Evolutionary conservation across 1,284 basidiomycete genomes (phyloP).

Genomic region (Sutorius eximius): DNA sequence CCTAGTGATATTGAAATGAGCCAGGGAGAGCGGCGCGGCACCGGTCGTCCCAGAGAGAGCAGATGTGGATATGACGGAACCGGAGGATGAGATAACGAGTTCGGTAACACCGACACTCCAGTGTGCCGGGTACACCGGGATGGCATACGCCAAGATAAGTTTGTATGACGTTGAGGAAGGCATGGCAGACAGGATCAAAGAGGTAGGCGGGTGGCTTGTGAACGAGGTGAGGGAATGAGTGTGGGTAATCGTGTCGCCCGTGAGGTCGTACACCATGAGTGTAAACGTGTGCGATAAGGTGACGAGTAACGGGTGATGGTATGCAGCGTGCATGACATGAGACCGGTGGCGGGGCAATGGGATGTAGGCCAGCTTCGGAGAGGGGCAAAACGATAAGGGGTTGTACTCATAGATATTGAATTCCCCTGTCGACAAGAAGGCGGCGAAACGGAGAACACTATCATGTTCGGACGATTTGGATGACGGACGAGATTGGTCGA

Average conservation of each 20-base stretch:
- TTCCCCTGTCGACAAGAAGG: constrained; percentile 68
- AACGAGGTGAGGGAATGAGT: constrained; percentile 70
- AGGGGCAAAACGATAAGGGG: constrained; percentile 42
- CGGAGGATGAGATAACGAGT: constrained; percentile 54
- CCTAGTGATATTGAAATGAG: constrained; percentile 46
- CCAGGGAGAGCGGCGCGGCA: constrained; percentile 1
- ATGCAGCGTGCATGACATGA: constrained; percentile 63
- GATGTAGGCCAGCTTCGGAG: constrained; percentile 48
- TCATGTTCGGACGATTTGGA: constrained; percentile 30
- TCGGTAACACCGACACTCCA: constrained; percentile 81
- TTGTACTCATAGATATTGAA: constrained; percentile 58
- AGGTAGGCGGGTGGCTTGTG: constrained; percentile 71
- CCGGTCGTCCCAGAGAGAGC: constrained; percentile 15
- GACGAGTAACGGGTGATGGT: constrained; percentile 73
- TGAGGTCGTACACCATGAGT: constrained; percentile 68
- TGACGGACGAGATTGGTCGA: constrained; percentile 66
- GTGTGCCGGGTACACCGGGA: constrained; percentile 76
- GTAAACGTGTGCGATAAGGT: constrained; percentile 65
- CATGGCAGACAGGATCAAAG: constrained; percentile 60
- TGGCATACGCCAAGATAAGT: constrained; percentile 67
- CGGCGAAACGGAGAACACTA: constrained; percentile 47
- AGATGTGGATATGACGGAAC: constrained; percentile 18
- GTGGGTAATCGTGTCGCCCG: constrained; percentile 46
- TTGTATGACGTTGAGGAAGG: constrained; percentile 62
- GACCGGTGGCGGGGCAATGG: constrained; percentile 44